Conservation (phyloP, 345 rosid species). For the Tarenaya hassleriana region DNA sequence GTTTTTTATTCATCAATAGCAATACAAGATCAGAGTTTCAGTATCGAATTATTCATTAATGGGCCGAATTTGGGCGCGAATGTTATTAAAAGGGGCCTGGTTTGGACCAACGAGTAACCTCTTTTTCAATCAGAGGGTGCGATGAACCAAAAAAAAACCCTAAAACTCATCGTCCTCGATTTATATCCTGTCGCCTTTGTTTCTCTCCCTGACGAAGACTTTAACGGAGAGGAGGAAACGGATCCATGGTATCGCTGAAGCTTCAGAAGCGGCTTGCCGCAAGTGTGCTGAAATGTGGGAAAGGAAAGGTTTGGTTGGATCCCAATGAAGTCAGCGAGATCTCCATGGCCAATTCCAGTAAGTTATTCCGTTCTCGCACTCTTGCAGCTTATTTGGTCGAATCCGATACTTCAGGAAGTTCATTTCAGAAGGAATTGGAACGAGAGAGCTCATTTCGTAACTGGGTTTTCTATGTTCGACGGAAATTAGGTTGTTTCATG, state of each 20-base stretch:
- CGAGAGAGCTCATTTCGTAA: background rate
- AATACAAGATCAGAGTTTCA: no score
- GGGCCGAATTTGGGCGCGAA: no score
- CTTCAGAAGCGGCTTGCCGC: slow-evolving; percentile 68
- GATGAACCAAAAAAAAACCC: slow-evolving; percentile 13
- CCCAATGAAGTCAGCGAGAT: slow-evolving; percentile 58
- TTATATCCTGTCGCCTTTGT: slow-evolving; percentile 8
- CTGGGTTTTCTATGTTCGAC: background rate
- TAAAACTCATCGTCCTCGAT: background rate
- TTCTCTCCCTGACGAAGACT: no score
- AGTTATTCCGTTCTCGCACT: background rate
- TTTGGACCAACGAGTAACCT: no score
- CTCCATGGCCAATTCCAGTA: slow-evolving; percentile 79
- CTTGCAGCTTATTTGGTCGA: background rate
- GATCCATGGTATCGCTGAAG: slow-evolving; percentile 56
- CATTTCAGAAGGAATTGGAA: background rate
- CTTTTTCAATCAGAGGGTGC: background rate
- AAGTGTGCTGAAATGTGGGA: slow-evolving; percentile 63
- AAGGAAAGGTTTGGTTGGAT: slow-evolving; percentile 64
- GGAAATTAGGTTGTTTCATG: background rate
- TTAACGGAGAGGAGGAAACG: slow-evolving; percentile 19
- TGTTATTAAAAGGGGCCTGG: no score
- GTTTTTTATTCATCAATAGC: no score
- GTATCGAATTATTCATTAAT: no score
- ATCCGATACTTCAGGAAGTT: no score